Base-by-base conservation (phyloP, 805 yeast genomes). In the Barnettozyma sp. region DNA sequence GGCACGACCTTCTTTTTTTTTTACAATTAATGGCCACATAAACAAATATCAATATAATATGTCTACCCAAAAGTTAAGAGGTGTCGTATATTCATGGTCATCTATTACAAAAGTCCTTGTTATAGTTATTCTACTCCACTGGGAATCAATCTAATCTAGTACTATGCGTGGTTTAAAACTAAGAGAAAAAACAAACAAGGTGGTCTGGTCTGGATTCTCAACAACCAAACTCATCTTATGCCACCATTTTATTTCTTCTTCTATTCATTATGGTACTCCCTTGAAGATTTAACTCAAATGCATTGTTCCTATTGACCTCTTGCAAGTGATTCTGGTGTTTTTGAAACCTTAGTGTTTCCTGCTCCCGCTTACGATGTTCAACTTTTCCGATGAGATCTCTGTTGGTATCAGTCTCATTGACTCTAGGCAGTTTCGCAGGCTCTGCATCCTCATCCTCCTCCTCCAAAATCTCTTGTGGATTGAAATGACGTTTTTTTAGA, bases 201-300 rank as follows among this genome's bases (percentile, higher is more conserved):
- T n/a, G n/a, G n/a, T n/a, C n/a, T n/a, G n/a, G n/a, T n/a, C n/a
- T n/a, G n/a, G n/a, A n/a, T n/a, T n/a, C n/a, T n/a, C n/a, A n/a
- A n/a, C n/a, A n/a, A n/a, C n/a, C n/a, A n/a, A n/a, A n/a, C n/a
- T n/a, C n/a, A n/a, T n/a, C n/a, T n/a, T n/a, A 27, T 4, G 17
- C 32, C 16, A 16, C 11, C 22, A 29, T 18, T 20, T 55, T 52
- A 25, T 56, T 50, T 33, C 58, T 60, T 44, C 70, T 57, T 51
- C 70, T 61, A 43, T 59, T 62, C 6, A 63, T 54, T 27, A 65
- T 65, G 0, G 70, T 60, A 1, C 68, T 60, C 5, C 65, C 49
- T 33, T 60, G 54, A 30, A 65, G 36, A 17, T 46, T 55, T 28
- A 65, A 39, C 34, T 64, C 64, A 37, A 65, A 65, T 40, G 56